A percentile compares a stretch with the other conserved stretches of the same genome.
These are phyloP conservation scores for Yamadazyma diospyri DNA, from an alignment of 1,139 yeast species.

Conservation along the genomic window DNA sequence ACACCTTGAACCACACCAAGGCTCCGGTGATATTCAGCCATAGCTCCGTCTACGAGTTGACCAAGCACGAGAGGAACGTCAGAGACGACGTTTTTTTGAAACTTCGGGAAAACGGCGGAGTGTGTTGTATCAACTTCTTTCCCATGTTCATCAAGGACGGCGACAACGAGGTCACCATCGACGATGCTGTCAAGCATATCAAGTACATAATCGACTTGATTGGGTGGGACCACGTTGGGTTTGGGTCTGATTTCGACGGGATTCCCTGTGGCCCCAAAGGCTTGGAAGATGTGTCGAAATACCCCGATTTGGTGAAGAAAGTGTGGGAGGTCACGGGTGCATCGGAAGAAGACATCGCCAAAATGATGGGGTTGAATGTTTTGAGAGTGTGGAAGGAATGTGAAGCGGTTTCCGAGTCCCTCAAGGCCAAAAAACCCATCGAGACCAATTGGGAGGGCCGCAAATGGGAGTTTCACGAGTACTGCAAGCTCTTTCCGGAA, in stretches of 20 bases:
- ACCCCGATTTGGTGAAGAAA: conserved; percentile 43
- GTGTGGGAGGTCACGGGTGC: conserved; percentile 39
- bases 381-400: conserved; percentile 47
- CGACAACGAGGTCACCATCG: conserved; percentile 29
- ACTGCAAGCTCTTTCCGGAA: conserved; percentile 30
- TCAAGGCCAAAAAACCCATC: conserved; percentile 20
- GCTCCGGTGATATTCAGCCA: conserved; percentile 53
- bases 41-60: conserved; percentile 40
- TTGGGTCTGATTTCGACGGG: conserved; percentile 56
- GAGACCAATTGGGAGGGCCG: conserved; percentile 43
- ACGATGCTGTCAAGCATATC: conserved; percentile 48
- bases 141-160: conserved; percentile 36
- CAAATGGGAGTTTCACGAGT: conserved; percentile 35
- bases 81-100: conserved; percentile 42
- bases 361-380: conserved; percentile 47
- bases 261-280: conserved; percentile 47
- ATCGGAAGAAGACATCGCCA: conserved; percentile 37
- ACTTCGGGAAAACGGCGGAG: conserved; percentile 45
- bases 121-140: conserved; percentile 45
- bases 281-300: conserved; percentile 51
- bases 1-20: conserved; percentile 35
- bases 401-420: conserved; percentile 30
- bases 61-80: conserved; percentile 45
- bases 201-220: conserved; percentile 38
- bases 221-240: conserved; percentile 55